Evolutionary conservation across 768 basidiomycete genomes (phyloP).

Genomic region (Pulveroboletus sp.): DNA sequence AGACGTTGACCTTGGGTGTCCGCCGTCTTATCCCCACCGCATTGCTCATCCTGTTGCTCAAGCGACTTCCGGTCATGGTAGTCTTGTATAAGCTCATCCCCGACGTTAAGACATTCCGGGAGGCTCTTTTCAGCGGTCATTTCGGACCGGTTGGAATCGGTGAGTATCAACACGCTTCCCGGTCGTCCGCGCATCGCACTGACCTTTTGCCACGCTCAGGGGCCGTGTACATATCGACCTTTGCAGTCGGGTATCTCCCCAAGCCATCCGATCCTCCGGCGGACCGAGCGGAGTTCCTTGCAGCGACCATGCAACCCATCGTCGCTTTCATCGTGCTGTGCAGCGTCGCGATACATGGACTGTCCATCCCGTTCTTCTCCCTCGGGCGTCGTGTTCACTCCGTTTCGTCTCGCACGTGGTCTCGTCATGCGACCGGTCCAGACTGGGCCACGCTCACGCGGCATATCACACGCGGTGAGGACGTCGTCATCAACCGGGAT

Average conservation of each 20-base stretch:
- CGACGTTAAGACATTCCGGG: slow-evolving; percentile 90
- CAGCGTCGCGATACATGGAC: slow-evolving; percentile 82
- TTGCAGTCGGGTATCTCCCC: slow-evolving; percentile 63
- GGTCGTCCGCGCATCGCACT: not conserved
- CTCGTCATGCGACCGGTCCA: slow-evolving; percentile 65
- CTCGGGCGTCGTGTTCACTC: slow-evolving; percentile 89
- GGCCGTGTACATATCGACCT: slow-evolving; percentile 89
- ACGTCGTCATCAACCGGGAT: slow-evolving; percentile 86
- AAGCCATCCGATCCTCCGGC: slow-evolving; percentile 41
- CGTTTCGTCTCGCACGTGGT: slow-evolving; percentile 78
- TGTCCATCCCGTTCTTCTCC: slow-evolving; percentile 94
- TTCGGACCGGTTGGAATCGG: slow-evolving; percentile 88
- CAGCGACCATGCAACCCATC: slow-evolving; percentile 83
- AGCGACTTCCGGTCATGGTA: slow-evolving; percentile 81
- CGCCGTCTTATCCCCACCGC: slow-evolving; percentile 86
- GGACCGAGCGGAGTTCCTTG: slow-evolving; percentile 61
- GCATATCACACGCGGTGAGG: slow-evolving; percentile 64
- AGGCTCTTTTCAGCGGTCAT: slow-evolving; percentile 92
- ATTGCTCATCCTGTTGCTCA: slow-evolving; percentile 74
- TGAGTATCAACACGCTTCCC: slow-evolving; percentile 22
- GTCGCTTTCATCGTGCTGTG: slow-evolving; percentile 92
- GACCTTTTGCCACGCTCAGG: slow-evolving; percentile 37
- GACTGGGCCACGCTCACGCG: slow-evolving; percentile 83
- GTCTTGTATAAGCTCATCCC: slow-evolving; percentile 90
- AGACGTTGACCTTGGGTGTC: slow-evolving; percentile 62